Evolutionary conservation across 2,329 filamentous ascomycete genomes (phyloP).

Genomic region (Ceratocystis variospora): DNA sequence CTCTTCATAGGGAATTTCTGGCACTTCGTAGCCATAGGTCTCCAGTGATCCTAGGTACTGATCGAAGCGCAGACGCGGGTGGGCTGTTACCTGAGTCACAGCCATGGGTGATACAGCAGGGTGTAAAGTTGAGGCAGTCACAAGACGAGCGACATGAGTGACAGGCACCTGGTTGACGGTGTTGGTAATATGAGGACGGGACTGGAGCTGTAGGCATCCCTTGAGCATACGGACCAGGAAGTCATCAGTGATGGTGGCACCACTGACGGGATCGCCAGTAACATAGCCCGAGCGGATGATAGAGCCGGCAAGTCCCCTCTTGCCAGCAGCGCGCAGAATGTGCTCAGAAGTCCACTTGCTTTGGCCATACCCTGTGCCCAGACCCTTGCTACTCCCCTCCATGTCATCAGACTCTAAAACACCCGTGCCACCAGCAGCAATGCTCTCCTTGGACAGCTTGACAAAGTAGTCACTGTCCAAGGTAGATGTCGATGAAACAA

Average conservation of each 20-base stretch:
- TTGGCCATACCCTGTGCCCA: conserved; percentile 82
- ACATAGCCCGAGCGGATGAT: conserved; percentile 80
- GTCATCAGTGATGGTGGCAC: conserved; percentile 70
- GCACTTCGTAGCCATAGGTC: conserved; percentile 58
- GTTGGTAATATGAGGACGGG: conserved; percentile 65
- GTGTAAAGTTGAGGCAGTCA: conserved; percentile 59
- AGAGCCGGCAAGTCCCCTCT: conserved; percentile 58
- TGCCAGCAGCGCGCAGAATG: conserved; percentile 64
- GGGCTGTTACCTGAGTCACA: conserved; percentile 66
- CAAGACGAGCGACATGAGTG: conserved; percentile 65
- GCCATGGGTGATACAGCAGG: conserved; percentile 32
- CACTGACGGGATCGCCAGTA: conserved; percentile 55
- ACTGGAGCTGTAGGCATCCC: conserved; percentile 66
- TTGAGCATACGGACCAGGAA: conserved; percentile 80
- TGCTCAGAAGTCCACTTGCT: conserved; percentile 68
- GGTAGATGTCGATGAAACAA: conserved; percentile 69
- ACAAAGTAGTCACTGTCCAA: conserved; percentile 76
- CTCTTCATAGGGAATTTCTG: conserved; percentile 50
- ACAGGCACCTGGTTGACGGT: conserved; percentile 84
- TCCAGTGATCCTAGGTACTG: conserved; percentile 59
- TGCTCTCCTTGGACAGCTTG: conserved; percentile 50
- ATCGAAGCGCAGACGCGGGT: conserved; percentile 65
- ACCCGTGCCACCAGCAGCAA: conserved; percentile 46
- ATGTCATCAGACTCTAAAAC: conserved; percentile 68
- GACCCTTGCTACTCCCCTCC: conserved; percentile 57